Evolutionary conservation across 768 basidiomycete species (phyloP), one percentile per base, ranked within the genome.

Genomic region (Auricularia heimuer): DNA sequence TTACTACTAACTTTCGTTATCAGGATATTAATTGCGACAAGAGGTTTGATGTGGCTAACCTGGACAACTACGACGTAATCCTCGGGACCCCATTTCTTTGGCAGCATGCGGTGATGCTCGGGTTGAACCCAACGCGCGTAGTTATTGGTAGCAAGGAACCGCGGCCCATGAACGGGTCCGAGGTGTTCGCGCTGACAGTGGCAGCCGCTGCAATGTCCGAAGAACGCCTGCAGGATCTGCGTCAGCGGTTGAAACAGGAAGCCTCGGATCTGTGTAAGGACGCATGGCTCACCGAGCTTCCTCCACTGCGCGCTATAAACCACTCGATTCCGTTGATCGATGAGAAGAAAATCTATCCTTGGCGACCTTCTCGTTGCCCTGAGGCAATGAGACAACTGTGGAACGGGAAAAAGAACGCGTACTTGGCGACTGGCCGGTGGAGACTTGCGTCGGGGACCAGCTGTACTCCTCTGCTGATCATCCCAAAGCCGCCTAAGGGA

Each of bases 241-340:
- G 62, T 4, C 6, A 56, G 14, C 16, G 10, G 39, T 36, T 63
- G 14, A 39, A 11, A 14, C 21, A 6, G 7, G 36, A 63, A 24
- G 62, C 62, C 21, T 4, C 4, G 8, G 51, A 54, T 56, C 12
- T 56, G 12, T 60, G 63, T 45, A 58, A 24, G 63, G 66, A 3
- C 72, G 71, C 0, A 64, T 69, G 2, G 69, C 67, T 24, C 39
- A 39, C 65, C 4, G 63, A 67, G 33, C 51, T 78, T 16, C 80
- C 81, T 0, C 79, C 78, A 0, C 62, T 79, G 3, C 34, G 76
- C 1, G 77, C 65, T 0, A 76, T 82, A 1, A 81, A 82, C 65
- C 78, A 80, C 61, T 65, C 67, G 0, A 80, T 82, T 1, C 77
- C 75, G 0, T 64, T 82, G 1, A 75, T 78, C 4, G 75, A 80